phyloP scores from a whole-genome alignment of 495 filamentous ascomycete species.

The Chaetomium fimeti region DNA sequence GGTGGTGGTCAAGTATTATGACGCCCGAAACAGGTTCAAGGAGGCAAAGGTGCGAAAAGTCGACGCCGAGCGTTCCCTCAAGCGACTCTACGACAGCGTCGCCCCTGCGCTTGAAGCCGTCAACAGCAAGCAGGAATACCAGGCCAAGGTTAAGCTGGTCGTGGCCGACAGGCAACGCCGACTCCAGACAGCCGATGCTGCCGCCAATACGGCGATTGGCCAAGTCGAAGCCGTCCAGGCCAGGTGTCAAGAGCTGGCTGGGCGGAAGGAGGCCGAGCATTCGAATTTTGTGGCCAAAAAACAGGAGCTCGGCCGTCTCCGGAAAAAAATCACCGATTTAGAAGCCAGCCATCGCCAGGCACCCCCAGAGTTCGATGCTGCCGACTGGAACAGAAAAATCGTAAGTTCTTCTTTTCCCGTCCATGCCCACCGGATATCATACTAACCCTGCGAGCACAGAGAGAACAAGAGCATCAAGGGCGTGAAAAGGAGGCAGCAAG shows the following conservation, averaged over 20 bases:
- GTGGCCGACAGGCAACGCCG: conserved; percentile 51
- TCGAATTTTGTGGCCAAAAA: conserved; percentile 50
- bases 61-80: conserved; percentile 51
- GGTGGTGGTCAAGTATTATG: conserved; percentile 63
- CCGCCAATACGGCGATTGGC: conserved; percentile 50
- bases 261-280: conserved; percentile 54
- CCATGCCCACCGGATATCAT: neutral
- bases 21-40: conserved; percentile 42
- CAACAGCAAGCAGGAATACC: conserved; percentile 64
- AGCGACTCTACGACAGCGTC: conserved; percentile 57
- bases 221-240: conserved; percentile 55
- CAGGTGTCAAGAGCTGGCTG: conserved; percentile 48
- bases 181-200: conserved; percentile 51
- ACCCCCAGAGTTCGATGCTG: conserved; percentile 50
- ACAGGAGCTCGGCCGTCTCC: conserved; percentile 47
- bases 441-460: conserved; percentile 21
- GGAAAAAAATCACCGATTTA: conserved; percentile 45
- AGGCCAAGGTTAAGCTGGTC: conserved; percentile 46
- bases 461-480: conserved; percentile 46
- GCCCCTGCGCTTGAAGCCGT: conserved; percentile 67
- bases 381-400: conserved; percentile 54
- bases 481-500: conserved; percentile 47
- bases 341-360: conserved; percentile 45
- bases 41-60: conserved; percentile 49
- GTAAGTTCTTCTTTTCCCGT: conserved; percentile 42